phyloP scores from a whole-genome alignment of 1,139 yeast genomes.

The Pichia sp. region DNA sequence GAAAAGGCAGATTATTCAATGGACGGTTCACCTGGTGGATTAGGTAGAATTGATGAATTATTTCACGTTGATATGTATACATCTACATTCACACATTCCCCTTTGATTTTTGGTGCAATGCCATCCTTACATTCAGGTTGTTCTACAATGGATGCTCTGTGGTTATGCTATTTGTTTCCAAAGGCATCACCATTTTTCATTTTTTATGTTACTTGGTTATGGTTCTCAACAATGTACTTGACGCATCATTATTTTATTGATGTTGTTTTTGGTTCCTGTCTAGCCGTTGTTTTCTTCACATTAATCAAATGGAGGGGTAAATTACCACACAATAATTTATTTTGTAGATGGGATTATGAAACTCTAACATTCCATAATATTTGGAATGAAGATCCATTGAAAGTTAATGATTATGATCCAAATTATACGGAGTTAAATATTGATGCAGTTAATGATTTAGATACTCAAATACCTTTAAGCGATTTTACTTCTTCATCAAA shows the following conservation, averaged over 20 bases:
- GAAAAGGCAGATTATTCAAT: constrained; percentile 87
- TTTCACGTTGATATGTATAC: constrained; percentile 83
- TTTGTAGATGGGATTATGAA: constrained; percentile 84
- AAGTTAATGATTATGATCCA: background rate
- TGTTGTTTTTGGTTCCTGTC: constrained; percentile 63
- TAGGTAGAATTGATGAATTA: constrained; percentile 77
- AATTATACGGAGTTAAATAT: constrained; percentile 1
- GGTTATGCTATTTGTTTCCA: constrained; percentile 78
- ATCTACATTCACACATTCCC: constrained; percentile 79
- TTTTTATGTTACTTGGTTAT: constrained; percentile 78
- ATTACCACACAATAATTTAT: constrained; percentile 35
- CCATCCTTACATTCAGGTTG: constrained; percentile 91
- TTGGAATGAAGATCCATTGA: constrained; percentile 19
- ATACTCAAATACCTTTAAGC: constrained; percentile 12
- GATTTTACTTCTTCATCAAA: constrained; percentile 4
- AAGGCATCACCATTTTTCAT: constrained; percentile 54
- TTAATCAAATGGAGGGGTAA: constrained; percentile 20
- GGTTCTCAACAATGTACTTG: constrained; percentile 98
- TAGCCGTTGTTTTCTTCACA: constrained; percentile 24
- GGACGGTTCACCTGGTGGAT: constrained; percentile 96
- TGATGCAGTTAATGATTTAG: constrained; percentile 3
- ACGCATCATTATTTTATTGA: constrained; percentile 95
- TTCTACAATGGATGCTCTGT: constrained; percentile 89
- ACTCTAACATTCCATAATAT: constrained; percentile 15
- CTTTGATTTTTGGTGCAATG: constrained; percentile 95